Percentiles rank a stretch among this genome's conserved stretches.
These are phyloP conservation scores for Hansenula sp. DNA, from an alignment of 1,139 yeast species.

Conservation along the genomic window DNA sequence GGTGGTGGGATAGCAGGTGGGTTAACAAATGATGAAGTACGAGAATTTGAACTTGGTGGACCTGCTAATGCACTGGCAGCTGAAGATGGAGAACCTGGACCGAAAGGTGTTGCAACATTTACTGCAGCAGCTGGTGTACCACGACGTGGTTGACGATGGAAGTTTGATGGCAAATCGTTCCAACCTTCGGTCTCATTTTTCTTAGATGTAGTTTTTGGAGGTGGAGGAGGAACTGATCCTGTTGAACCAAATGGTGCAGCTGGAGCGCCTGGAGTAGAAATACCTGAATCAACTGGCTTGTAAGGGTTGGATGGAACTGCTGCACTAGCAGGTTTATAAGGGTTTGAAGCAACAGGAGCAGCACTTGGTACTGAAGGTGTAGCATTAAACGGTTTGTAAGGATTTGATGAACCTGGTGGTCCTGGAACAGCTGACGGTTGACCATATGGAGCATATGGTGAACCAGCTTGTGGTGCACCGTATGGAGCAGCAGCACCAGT, in stretches of 20 bases:
- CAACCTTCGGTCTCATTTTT: slow-evolving; percentile 79
- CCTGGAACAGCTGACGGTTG: slow-evolving; percentile 1
- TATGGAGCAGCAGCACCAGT: slow-evolving; percentile 9
- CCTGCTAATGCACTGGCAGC: slow-evolving; percentile 4
- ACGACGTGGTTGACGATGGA: slow-evolving; percentile 52
- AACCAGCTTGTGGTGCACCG: slow-evolving; percentile 7
- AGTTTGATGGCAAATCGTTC: slow-evolving; percentile 85
- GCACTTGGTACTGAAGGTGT: slow-evolving; percentile 12
- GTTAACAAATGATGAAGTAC: slow-evolving; percentile 18
- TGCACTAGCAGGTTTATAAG: slow-evolving; percentile 7
- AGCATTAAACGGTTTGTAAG: slow-evolving; percentile 12
- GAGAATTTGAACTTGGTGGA: slow-evolving; percentile 22
- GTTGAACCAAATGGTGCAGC: slow-evolving; percentile 14
- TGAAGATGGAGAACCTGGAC: slow-evolving; percentile 11
- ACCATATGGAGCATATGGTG: slow-evolving; percentile 9
- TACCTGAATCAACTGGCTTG: slow-evolving; percentile 10
- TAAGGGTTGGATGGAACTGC: slow-evolving; percentile 8
- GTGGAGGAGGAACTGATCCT: slow-evolving; percentile 14
- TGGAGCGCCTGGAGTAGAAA: slow-evolving; percentile 12
- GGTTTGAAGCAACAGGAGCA: slow-evolving; percentile 8
- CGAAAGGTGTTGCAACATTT: slow-evolving; percentile 21
- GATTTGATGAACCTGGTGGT: slow-evolving; percentile 4
- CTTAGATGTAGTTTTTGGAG: slow-evolving; percentile 34
- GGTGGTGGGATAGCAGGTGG: slow-evolving; percentile 26
- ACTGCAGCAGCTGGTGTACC: slow-evolving; percentile 41